These are phyloP conservation scores for Salinomyces thailandicus DNA, from an alignment of 2,329 filamentous ascomycete species.

Conservation along the genomic window DNA sequence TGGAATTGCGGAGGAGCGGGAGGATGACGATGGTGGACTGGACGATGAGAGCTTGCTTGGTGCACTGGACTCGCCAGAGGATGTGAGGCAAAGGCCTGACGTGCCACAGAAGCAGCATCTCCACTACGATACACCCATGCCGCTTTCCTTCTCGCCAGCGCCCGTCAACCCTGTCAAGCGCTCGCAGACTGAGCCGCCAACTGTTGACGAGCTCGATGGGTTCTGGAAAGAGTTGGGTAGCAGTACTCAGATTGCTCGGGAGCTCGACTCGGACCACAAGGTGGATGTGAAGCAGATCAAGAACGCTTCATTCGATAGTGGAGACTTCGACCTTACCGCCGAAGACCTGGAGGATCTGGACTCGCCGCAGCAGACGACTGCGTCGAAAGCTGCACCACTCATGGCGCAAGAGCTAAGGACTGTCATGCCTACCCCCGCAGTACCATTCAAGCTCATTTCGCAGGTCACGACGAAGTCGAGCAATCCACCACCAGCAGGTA, in stretches of 20 bases:
- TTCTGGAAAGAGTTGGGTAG: conserved; percentile 34
- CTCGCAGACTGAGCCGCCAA: background rate
- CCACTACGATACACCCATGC: background rate
- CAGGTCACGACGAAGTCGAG: too few species aligned
- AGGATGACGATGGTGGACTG: conserved; percentile 17
- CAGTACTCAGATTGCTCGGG: conserved; percentile 36
- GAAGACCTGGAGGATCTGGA: conserved; percentile 32
- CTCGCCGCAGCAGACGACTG: too few species aligned
- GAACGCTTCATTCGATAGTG: conserved; percentile 26
- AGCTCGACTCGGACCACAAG: conserved; percentile 23
- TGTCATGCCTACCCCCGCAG: conserved; percentile 10
- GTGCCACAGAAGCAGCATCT: background rate
- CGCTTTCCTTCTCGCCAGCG: too few species aligned
- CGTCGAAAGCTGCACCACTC: too few species aligned
- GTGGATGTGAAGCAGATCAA: background rate
- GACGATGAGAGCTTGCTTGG: conserved; percentile 25
- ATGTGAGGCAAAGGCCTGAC: background rate
- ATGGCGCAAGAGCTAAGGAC: too few species aligned
- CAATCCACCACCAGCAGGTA: too few species aligned
- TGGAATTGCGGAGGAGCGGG: conserved; percentile 8
- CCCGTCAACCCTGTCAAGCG: background rate
- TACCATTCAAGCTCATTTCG: conserved; percentile 3
- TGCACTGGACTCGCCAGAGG: conserved; percentile 9
- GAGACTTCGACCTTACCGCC: conserved; percentile 31
- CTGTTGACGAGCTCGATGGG: conserved; percentile 13